Base-by-base conservation (phyloP, 345 rosid species). In the Odontarrhena argentea region DNA sequence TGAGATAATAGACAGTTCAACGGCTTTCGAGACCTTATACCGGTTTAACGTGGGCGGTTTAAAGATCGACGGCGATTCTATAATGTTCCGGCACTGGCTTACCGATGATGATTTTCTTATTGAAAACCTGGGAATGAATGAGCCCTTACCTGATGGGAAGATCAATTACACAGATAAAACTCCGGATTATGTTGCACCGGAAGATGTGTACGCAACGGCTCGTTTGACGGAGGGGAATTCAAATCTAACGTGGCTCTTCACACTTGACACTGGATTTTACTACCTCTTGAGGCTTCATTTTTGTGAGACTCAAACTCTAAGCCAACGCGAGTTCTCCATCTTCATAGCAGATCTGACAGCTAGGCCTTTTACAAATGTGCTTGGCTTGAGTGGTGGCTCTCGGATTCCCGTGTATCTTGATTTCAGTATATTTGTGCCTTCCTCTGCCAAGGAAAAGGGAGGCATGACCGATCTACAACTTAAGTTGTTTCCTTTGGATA, bases 261-360 rank as follows among this genome's bases (percentile, higher is more conserved):
- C 14, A 1, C 77, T 81, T 18, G 22, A 18, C 22, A 18, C 22
- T 18, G 22, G 22, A 18, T 18, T 18, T 18, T 18, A 18, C 22
- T 77, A 80, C 15, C 63, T 80, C 0, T 47, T 77, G 3, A 43
- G 83, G 67, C 74, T 77, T 5, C 77, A 80, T 34, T 80, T 80
- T 52, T 77, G 77, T 30, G 77, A 80, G 73, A 59, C 51, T 12
- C 1, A 32, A 3, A 2, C n/a, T n/a, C n/a, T n/a, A n/a, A n/a
- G 26, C 1, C 57, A 79, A 36, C 64, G 80, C 0, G 11, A 62
- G 7, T 79, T 79, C 42, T 6, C 65, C 3, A 70, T 76, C 30
- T 26, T 43, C 7, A 13, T 76, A 0, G 25, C 9, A 12, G 26
- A 73, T 4, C 49, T 26, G 13, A n/a, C 0, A 0, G 80, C 72